These are phyloP conservation scores for Globisporangium megalacanthum DNA, from an alignment of 352 stramenopile genomes.

Conservation along the genomic window DNA sequence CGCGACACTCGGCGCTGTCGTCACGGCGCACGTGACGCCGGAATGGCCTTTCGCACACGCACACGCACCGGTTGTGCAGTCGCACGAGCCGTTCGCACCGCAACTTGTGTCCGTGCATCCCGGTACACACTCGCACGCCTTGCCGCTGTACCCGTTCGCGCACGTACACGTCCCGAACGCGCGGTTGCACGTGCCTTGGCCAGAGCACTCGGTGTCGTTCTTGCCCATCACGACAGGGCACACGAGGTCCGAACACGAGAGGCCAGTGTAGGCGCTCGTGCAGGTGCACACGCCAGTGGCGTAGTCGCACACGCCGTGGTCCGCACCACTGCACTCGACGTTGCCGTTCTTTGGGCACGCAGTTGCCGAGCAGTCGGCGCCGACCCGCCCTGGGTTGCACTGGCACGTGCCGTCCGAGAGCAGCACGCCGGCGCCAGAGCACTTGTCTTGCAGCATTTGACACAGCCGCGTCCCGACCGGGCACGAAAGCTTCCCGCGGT, in stretches of 20 bases:
- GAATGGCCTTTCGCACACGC: slow-evolving; percentile 39
- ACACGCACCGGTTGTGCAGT: slow-evolving; percentile 60
- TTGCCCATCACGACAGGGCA: slow-evolving; percentile 40
- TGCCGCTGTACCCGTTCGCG: slow-evolving; percentile 45
- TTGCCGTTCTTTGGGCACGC: slow-evolving; percentile 31
- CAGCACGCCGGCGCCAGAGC: slow-evolving; percentile 54
- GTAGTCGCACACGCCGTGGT: slow-evolving; percentile 42
- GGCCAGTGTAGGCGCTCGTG: slow-evolving; percentile 39
- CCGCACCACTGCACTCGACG: slow-evolving; percentile 32
- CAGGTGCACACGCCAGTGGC: slow-evolving; percentile 43
- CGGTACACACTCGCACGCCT: slow-evolving; percentile 64
- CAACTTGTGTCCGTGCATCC: slow-evolving; percentile 47
- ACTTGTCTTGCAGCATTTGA: slow-evolving; percentile 63
- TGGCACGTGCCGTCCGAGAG: slow-evolving; percentile 41
- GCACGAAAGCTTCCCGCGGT: slow-evolving; percentile 43
- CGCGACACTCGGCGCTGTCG: slow-evolving; percentile 14
- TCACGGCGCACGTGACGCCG: slow-evolving; percentile 27
- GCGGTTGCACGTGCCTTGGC: slow-evolving; percentile 51
- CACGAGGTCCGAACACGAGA: slow-evolving; percentile 52
- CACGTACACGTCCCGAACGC: slow-evolving; percentile 45
- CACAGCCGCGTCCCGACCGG: slow-evolving; percentile 45
- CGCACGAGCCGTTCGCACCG: slow-evolving; percentile 36
- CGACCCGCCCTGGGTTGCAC: slow-evolving; percentile 48
- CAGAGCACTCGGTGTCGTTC: slow-evolving; percentile 51
- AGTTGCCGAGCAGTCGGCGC: slow-evolving; percentile 46